Base-by-base conservation (phyloP, 1,139 yeast species). In the Candida anutae region DNA sequence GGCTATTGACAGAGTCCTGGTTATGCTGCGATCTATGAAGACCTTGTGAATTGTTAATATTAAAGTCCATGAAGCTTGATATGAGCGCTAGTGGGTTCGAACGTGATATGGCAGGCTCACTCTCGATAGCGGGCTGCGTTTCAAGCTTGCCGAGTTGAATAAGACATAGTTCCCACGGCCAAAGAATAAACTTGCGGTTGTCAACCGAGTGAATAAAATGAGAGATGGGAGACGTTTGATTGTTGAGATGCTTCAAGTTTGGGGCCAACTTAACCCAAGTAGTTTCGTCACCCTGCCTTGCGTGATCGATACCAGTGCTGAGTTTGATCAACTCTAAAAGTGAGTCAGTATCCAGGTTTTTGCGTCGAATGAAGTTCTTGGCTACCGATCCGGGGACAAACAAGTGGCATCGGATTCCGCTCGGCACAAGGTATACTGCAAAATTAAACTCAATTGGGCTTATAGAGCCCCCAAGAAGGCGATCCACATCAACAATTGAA, bases 111-210 rank as follows among this genome's bases (percentile, higher is more conserved):
- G 16, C 13, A 14, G 24, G n/a, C 24, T 22, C 16, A 20, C 8
- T 13, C 28, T 19, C 5, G 28, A 15, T 5, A 24, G 22, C 2
- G 24, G 16, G 13, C 22, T 13, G 13, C 17, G 6, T 28, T 22
- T 36, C 36, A 15, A 31, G 31, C 15, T 32, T 29, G 13, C 73
- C 72, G 33, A 60, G 57, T 41, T 81, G 90, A 6, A 73, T 54
- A 30, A 73, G 59, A 40, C 88, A 77, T 15, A 80, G 53, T 28
- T 67, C 69, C 49, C 79, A 56, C 0, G 93, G 93, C 93, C 93
- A 81, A 27, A 74, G 52, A 2, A 81, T 69, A 33, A 61, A 73
- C 43, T 77, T 76, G 20, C 62, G 63, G 41, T 75, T 75, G 9
- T 64, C 67, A 2, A 67, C 74, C 4, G 62, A 56, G 40, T 68